Evolutionary conservation across 495 filamentous ascomycete species (phyloP).

Genomic region (Durotheca rogersii): DNA sequence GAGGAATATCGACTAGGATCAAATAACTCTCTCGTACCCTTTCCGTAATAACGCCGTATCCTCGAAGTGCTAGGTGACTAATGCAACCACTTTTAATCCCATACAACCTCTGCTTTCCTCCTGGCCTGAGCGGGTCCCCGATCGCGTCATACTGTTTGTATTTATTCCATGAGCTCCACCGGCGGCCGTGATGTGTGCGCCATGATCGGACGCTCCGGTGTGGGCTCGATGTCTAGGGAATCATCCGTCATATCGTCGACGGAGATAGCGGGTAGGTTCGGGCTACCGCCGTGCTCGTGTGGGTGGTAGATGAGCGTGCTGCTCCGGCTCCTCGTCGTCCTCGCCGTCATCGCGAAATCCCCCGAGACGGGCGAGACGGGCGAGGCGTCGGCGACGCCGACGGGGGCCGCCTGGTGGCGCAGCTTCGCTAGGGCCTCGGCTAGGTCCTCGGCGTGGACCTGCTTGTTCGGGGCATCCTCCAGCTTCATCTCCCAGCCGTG

Average conservation of each 20-base stretch:
- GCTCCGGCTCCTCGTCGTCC: slow-evolving; percentile 48
- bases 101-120: neutral
- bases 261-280: slow-evolving; percentile 80
- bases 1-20: too few relatives aligned
- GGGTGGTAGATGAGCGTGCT: slow-evolving; percentile 76
- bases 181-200: slow-evolving; percentile 82
- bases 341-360: slow-evolving; percentile 6
- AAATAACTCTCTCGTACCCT: neutral
- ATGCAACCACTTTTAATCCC: too few relatives aligned
- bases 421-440: slow-evolving; percentile 75
- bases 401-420: slow-evolving; percentile 40
- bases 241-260: slow-evolving; percentile 83
- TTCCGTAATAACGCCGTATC: slow-evolving; percentile 29
- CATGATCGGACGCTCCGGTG: slow-evolving; percentile 56
- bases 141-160: too few relatives aligned
- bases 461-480: slow-evolving; percentile 91
- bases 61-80: slow-evolving; percentile 2
- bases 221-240: slow-evolving; percentile 45
- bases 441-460: slow-evolving; percentile 88
- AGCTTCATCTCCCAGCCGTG: slow-evolving; percentile 89
- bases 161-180: slow-evolving; percentile 81
- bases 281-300: slow-evolving; percentile 69
- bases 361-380: slow-evolving; percentile 39
- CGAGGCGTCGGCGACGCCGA: slow-evolving; percentile 24
- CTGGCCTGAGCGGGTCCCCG: neutral